These are phyloP conservation scores for Dactylis glomerata DNA, from an alignment of 176 grass and related monocot species.

Conservation along the genomic window DNA sequence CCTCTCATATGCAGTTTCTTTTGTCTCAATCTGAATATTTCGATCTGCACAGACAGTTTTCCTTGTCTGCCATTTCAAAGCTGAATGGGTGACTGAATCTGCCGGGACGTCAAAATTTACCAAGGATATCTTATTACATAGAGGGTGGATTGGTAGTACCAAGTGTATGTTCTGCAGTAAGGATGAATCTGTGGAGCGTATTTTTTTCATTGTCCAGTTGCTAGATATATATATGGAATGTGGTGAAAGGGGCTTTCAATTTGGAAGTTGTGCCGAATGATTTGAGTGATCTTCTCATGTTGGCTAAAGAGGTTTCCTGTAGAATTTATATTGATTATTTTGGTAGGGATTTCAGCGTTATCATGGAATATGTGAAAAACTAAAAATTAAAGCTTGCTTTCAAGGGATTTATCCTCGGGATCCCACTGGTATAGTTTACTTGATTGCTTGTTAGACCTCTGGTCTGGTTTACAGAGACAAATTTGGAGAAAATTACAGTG, in stretches of 20 bases:
- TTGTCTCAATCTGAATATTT: neutral
- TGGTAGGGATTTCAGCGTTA: neutral
- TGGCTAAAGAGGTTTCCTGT: neutral
- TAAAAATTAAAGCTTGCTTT: neutral
- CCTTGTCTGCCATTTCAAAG: neutral
- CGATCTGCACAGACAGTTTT: neutral
- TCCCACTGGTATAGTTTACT: neutral
- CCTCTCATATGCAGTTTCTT: neutral
- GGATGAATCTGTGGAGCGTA: neutral
- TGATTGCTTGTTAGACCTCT: neutral
- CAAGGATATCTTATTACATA: neutral
- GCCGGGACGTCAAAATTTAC: neutral
- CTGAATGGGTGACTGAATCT: neutral
- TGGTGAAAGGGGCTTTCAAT: neutral
- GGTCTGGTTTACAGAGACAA: neutral
- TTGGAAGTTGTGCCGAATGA: neutral
- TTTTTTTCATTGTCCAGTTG: neutral
- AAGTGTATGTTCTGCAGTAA: neutral
- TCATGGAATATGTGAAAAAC: neutral
- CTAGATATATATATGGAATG: neutral
- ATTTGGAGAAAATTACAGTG: neutral
- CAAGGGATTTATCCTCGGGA: neutral
- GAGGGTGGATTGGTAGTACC: neutral
- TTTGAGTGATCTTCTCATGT: neutral
- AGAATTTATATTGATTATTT: neutral